These are phyloP conservation scores for Pyrenophora seminiperda DNA, from an alignment of 2,329 filamentous ascomycete genomes.

Conservation along the genomic window DNA sequence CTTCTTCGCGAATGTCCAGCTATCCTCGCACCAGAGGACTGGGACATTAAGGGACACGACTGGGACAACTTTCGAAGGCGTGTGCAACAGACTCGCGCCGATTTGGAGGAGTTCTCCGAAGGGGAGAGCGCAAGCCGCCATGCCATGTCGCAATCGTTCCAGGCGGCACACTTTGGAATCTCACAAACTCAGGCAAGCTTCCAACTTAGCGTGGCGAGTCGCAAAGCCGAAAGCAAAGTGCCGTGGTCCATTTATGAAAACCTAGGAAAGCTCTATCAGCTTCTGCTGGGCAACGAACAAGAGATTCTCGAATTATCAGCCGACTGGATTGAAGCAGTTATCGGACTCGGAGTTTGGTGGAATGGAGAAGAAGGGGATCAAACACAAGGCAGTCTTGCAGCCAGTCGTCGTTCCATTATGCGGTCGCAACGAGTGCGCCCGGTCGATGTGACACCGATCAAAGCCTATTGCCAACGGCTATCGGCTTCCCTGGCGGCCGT, in stretches of 20 bases:
- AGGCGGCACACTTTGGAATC: slow-evolving; percentile 47
- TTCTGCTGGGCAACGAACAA: slow-evolving; percentile 75
- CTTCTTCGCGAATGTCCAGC: slow-evolving; percentile 77
- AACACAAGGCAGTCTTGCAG: slow-evolving; percentile 50
- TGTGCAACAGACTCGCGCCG: slow-evolving; percentile 69
- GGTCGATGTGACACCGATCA: slow-evolving; percentile 60
- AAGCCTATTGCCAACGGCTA: slow-evolving; percentile 76
- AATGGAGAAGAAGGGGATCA: slow-evolving; percentile 69
- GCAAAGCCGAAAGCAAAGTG: slow-evolving; percentile 80
- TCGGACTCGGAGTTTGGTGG: slow-evolving; percentile 90
- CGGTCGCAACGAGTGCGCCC: slow-evolving; percentile 50
- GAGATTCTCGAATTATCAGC: slow-evolving; percentile 78
- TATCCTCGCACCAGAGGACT: slow-evolving; percentile 67
- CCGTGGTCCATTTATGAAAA: slow-evolving; percentile 91
- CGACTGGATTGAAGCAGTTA: slow-evolving; percentile 89
- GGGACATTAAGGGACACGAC: slow-evolving; percentile 80
- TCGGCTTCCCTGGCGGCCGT: slow-evolving; percentile 69
- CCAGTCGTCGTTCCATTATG: slow-evolving; percentile 52
- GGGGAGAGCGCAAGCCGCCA: slow-evolving; percentile 62
- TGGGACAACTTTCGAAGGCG: slow-evolving; percentile 85
- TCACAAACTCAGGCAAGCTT: slow-evolving; percentile 57
- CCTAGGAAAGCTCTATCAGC: slow-evolving; percentile 77
- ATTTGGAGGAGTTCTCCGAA: slow-evolving; percentile 79
- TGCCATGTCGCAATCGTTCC: slow-evolving; percentile 53
- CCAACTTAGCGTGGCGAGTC: slow-evolving; percentile 69